Conservation (phyloP, 2,329 filamentous ascomycete species). For the Pseudogymnoascus sp. region DNA sequence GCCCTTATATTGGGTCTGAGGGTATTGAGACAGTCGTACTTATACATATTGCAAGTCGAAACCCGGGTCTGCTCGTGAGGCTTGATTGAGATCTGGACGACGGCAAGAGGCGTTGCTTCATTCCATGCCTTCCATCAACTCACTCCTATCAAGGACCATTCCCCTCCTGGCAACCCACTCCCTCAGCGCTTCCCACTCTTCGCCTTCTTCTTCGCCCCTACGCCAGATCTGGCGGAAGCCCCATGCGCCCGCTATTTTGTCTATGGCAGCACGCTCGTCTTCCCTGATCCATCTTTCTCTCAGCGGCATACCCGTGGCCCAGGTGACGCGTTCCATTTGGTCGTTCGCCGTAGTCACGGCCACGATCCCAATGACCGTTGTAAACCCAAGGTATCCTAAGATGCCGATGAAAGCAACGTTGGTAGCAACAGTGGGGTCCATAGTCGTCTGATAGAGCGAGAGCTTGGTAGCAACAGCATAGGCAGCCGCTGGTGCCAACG, state of each 20-base stretch:
- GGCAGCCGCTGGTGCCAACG: constrained; percentile 54
- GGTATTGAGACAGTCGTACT: background rate
- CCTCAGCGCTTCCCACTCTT: constrained; percentile 78
- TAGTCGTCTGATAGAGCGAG: constrained; percentile 59
- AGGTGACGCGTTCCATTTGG: constrained; percentile 89
- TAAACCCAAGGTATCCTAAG: constrained; percentile 73
- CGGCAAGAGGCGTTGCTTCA: constrained; percentile 26
- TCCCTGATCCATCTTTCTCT: constrained; percentile 79
- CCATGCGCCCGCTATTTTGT: constrained; percentile 81
- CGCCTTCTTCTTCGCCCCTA: constrained; percentile 82
- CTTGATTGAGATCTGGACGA: background rate
- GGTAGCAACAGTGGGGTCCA: constrained; percentile 68
- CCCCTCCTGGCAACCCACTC: constrained; percentile 76
- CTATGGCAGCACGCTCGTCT: constrained; percentile 79
- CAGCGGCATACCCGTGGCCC: constrained; percentile 74
- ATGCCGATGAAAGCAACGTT: constrained; percentile 72
- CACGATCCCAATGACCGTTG: constrained; percentile 72
- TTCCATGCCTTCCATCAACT: constrained; percentile 90
- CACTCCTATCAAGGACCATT: constrained; percentile 84
- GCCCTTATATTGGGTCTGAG: background rate
- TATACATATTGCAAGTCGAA: background rate
- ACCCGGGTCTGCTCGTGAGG: background rate
- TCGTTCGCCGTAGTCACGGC: constrained; percentile 84
- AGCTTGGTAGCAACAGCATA: constrained; percentile 64
- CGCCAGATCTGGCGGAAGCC: constrained; percentile 76